Evolutionary conservation across 441 rosid genomes (phyloP).

Genomic region (Arabidopsis hybrid): DNA sequence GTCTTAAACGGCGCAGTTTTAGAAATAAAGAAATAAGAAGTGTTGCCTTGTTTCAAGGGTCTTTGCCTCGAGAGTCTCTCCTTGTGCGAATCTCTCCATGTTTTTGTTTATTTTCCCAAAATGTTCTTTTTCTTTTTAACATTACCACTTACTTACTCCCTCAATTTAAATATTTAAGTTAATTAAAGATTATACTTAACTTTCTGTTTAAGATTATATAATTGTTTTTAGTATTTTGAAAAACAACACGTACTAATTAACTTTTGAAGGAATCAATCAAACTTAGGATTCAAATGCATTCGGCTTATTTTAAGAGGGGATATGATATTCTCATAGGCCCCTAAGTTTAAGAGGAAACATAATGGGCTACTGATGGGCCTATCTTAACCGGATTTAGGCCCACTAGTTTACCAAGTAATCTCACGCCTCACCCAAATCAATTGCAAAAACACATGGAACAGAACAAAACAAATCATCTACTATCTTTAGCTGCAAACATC

Average conservation of each 20-base stretch:
- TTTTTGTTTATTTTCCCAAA: conserved; percentile 48
- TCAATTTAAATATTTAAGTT: neutral
- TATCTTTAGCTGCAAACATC: neutral
- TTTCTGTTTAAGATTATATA: conserved; percentile 40
- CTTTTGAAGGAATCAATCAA: conserved; percentile 30
- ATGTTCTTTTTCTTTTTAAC: conserved; percentile 43
- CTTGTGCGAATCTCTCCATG: conserved; percentile 60
- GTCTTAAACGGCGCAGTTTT: conserved; percentile 72
- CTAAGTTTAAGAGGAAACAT: neutral
- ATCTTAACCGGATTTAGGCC: neutral
- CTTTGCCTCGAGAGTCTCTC: conserved; percentile 65
- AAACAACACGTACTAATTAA: conserved; percentile 30
- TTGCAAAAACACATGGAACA: neutral
- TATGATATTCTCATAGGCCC: neutral
- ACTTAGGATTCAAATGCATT: conserved; percentile 24
- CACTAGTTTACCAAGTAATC: neutral
- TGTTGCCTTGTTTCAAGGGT: conserved; percentile 64
- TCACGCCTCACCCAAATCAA: neutral
- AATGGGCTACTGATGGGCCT: conserved; percentile 25
- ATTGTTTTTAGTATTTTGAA: conserved; percentile 18
- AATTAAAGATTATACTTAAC: conserved; percentile 37
- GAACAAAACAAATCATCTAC: neutral
- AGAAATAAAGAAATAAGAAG: conserved; percentile 31
- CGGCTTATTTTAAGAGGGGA: neutral
- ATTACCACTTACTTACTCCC: conserved; percentile 35